A percentile compares a stretch with the other conserved stretches of the same genome.
These are phyloP conservation scores for Colletotrichum siamense DNA, from an alignment of 2,329 filamentous ascomycete genomes.

Conservation along the genomic window DNA sequence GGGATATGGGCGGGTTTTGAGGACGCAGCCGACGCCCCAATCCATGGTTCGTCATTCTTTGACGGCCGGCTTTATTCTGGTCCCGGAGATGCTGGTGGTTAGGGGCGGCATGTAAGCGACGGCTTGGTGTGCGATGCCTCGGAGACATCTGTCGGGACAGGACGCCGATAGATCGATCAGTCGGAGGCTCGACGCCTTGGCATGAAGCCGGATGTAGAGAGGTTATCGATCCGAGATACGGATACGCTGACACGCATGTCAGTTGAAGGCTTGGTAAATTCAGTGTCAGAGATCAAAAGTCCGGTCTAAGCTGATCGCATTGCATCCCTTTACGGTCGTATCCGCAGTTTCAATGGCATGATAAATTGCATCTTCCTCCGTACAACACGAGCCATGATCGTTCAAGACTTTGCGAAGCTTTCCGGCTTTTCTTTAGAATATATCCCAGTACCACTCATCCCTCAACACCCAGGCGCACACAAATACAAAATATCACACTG, in stretches of 20 bases:
- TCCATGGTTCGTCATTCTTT: neutral
- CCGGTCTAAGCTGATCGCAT: neutral
- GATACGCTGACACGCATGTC: neutral
- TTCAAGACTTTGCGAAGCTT: rapidly evolving
- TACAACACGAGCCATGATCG: neutral
- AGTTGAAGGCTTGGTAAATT: neutral
- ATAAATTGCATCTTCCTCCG: rapidly evolving
- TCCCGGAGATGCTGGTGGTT: neutral
- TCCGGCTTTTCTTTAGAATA: neutral
- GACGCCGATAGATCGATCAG: neutral
- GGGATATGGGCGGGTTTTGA: neutral
- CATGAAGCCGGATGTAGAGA: neutral
- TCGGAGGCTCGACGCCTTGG: neutral
- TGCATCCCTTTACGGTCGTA: neutral
- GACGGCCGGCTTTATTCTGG: neutral
- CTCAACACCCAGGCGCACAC: rapidly evolving
- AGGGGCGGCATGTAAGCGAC: neutral
- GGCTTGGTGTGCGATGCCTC: neutral
- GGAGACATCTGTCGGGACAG: neutral
- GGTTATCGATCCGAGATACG: neutral
- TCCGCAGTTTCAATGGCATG: rapidly evolving
- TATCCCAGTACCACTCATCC: neutral
- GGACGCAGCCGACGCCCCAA: neutral
- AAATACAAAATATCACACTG: rapidly evolving
- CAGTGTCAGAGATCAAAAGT: neutral